These are phyloP conservation scores for Eucalyptus rudis DNA, from an alignment of 345 rosid genomes.

Conservation along the genomic window DNA sequence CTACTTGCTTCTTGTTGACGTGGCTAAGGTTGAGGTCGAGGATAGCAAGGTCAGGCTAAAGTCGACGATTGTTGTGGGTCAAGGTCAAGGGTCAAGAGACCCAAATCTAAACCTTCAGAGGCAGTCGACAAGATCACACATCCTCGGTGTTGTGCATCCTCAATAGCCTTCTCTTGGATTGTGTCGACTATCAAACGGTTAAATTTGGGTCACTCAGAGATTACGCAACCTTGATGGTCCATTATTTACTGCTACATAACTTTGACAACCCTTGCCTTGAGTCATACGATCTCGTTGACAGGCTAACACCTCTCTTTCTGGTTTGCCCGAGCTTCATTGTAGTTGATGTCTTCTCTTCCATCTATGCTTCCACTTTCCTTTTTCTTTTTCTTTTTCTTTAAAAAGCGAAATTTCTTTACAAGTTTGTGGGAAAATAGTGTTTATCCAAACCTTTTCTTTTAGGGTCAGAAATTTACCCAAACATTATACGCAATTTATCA, in stretches of 20 bases:
- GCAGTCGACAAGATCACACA: accelerated
- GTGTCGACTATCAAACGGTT: accelerated
- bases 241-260: accelerated
- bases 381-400: not conserved
- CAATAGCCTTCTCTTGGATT: not conserved
- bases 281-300: accelerated
- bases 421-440: not conserved
- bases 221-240: accelerated
- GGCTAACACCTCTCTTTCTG: accelerated
- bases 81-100: not conserved
- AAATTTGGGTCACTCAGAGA: accelerated
- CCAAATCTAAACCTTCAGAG: not conserved
- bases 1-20: not conserved
- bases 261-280: accelerated
- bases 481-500: not conserved
- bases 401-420: not conserved
- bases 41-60: not conserved
- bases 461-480: not conserved
- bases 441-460: no score
- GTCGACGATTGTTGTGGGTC: no score
- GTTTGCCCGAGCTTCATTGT: accelerated
- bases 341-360: not conserved
- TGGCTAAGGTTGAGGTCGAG: not conserved
- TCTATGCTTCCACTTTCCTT: not conserved
- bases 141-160: not conserved